Percentiles rank a stretch among this genome's conserved stretches.
These are phyloP conservation scores for Trametes sp. DNA, from an alignment of 1,284 basidiomycete species.

Conservation along the genomic window DNA sequence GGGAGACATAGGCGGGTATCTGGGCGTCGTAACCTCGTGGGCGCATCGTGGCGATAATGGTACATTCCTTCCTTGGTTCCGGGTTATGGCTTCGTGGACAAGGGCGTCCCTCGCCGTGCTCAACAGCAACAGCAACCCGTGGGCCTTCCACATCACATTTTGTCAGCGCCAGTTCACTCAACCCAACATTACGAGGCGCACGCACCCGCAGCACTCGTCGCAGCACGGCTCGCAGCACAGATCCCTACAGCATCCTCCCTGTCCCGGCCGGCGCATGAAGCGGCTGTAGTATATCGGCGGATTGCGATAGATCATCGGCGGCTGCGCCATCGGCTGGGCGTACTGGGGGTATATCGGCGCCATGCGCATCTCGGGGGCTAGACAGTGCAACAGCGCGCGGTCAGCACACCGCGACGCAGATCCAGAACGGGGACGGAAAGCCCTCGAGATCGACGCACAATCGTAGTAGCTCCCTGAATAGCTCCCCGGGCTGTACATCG, in stretches of 20 bases:
- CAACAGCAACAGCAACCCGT: conserved; percentile 26
- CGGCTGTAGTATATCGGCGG: conserved; percentile 29
- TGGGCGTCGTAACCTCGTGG: not conserved
- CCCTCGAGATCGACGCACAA: conserved; percentile 30
- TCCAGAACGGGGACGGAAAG: not conserved
- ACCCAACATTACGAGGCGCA: not conserved
- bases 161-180: not conserved
- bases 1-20: not conserved
- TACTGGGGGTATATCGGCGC: conserved; percentile 34
- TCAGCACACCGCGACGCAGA: not conserved
- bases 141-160: conserved; percentile 6
- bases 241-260: conserved; percentile 23
- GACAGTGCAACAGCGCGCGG: not conserved
- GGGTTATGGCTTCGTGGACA: not conserved
- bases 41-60: conserved; percentile 3
- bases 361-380: conserved; percentile 40
- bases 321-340: conserved; percentile 35
- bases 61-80: not conserved
- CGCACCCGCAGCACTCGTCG: conserved; percentile 33
- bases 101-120: not conserved
- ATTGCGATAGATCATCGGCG: conserved; percentile 36
- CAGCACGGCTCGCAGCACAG: conserved; percentile 31
- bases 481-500: conserved; percentile 32
- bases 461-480: conserved; percentile 35
- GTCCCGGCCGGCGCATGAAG: conserved; percentile 14